phyloP scores from a whole-genome alignment of 2,329 filamentous ascomycete species.

The Apiospora aurea region DNA sequence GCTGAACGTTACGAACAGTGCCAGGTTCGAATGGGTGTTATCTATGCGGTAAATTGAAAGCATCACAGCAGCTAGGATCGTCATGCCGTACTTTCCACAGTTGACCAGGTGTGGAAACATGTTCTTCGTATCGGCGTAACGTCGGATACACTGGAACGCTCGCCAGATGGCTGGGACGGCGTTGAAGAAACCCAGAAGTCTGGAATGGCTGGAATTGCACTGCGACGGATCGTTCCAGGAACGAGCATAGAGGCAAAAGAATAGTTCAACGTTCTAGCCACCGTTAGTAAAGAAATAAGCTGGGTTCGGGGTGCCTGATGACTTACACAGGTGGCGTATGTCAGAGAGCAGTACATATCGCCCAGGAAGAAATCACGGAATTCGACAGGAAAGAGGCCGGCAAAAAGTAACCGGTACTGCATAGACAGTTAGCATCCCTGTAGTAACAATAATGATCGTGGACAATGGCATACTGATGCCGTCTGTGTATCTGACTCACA shows the following conservation, averaged over 20 bases:
- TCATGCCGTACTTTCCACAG: slow-evolving; percentile 87
- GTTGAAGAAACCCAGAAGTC: slow-evolving; percentile 84
- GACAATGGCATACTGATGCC: too few species aligned
- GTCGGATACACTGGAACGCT: slow-evolving; percentile 86
- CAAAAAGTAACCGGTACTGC: slow-evolving; percentile 83
- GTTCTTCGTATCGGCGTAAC: slow-evolving; percentile 86
- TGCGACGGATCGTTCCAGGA: slow-evolving; percentile 74
- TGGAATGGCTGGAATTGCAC: slow-evolving; percentile 88
- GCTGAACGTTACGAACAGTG: slow-evolving; percentile 81
- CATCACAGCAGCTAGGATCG: slow-evolving; percentile 79
- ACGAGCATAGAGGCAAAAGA: slow-evolving; percentile 92
- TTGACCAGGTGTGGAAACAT: slow-evolving; percentile 93
- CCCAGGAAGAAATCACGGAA: slow-evolving; percentile 98
- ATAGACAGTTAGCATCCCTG: slow-evolving; percentile 38
- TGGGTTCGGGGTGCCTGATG: background rate
- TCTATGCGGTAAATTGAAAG: slow-evolving; percentile 86
- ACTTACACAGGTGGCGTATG: slow-evolving; percentile 85
- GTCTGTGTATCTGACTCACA: slow-evolving; percentile 57
- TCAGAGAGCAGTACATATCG: slow-evolving; percentile 96
- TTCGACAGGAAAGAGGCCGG: slow-evolving; percentile 90
- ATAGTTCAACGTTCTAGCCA: slow-evolving; percentile 81
- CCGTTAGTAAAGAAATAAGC: slow-evolving; percentile 33
- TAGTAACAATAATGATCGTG: background rate
- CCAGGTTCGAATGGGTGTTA: slow-evolving; percentile 61
- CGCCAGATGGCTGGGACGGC: slow-evolving; percentile 89